Conservation (phyloP, 441 rosid genomes). For the Populus hybrid region DNA sequence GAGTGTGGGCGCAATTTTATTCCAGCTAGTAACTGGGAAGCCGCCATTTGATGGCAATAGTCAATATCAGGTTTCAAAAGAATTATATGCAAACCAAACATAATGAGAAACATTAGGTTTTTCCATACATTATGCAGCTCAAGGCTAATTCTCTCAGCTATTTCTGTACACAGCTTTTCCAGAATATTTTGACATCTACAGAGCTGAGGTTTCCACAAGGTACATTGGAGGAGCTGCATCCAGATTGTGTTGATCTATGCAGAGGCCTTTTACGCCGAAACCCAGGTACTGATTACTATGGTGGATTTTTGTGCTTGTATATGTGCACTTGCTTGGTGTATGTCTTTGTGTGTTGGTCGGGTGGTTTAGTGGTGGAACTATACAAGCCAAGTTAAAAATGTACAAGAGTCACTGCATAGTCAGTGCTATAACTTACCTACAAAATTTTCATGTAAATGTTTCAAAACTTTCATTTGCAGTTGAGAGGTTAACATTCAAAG, state of each 20-base stretch:
- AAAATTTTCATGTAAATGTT: not conserved
- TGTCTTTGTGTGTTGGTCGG: not conserved
- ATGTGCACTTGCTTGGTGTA: not conserved
- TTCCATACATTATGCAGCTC: slow-evolving; percentile 7
- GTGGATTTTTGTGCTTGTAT: slow-evolving; percentile 6
- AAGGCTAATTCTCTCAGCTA: not conserved
- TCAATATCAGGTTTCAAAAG: slow-evolving; percentile 55
- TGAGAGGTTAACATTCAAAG: slow-evolving; percentile 65
- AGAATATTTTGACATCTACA: slow-evolving; percentile 64
- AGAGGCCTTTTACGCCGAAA: slow-evolving; percentile 64
- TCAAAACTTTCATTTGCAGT: slow-evolving; percentile 39
- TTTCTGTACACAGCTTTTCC: slow-evolving; percentile 60
- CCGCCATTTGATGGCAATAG: slow-evolving; percentile 76
- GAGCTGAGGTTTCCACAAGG: slow-evolving; percentile 71
- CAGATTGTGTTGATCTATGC: slow-evolving; percentile 78
- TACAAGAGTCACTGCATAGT: not conserved
- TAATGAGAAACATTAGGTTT: not conserved
- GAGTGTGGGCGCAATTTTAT: slow-evolving; percentile 94
- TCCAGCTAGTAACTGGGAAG: slow-evolving; percentile 83
- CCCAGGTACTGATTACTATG: slow-evolving; percentile 46
- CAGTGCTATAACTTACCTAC: slow-evolving; percentile 9
- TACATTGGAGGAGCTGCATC: slow-evolving; percentile 52
- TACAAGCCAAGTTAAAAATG: not conserved
- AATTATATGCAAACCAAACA: not conserved
- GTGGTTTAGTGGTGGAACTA: not conserved